Evolutionary conservation across 768 basidiomycete genomes (phyloP), one percentile per base, ranked within the genome.

Genomic region (Coprinopsis marcescibilis): DNA sequence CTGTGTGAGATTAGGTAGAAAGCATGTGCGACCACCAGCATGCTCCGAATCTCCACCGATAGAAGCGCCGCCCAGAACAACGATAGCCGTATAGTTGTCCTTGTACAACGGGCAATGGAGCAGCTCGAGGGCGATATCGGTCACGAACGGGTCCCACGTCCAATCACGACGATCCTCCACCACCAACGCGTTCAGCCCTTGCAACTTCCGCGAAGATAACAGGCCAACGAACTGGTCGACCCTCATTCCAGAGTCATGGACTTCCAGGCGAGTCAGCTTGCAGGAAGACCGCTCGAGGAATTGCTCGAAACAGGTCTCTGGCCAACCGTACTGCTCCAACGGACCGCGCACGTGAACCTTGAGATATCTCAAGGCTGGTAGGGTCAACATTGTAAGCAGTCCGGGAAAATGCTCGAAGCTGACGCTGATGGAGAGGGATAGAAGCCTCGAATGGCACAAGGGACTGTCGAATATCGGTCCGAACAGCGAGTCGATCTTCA

Each of bases 101-200:
- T 13, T 24, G 45, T 23, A 42, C 32, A 21, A 19, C 14, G 43
- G 39, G 46, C 32, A 57, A 21, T 61, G 61, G 33, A 68, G 61
- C 43, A 65, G 50, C 40, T 61, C 56, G 13, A 66, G 26, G 32
- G 60, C 56, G 8, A 53, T 32, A 43, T 59, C 49, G 6, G 61
- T 65, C 29, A 70, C 58, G 48, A 63, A 62, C 0, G 67, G 61
- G 35, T 60, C 59, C 59, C 56, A 62, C 40, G 61, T 60, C 66
- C 66, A 67, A 45, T 64, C 63, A 40, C 56, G 51, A 37, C 56
- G 54, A 51, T 68, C 65, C 33, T 64, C 59, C 14, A 68, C 57
- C n/a, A 63, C 55, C 36, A 67, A 58, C 32, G 61, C 54, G 30
- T 57, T 52, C 24, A 66, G 58, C 15, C 49, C 52, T 46, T 63